These are phyloP conservation scores for Cryphonectria japonica DNA, from an alignment of 2,329 filamentous ascomycete species.

Conservation along the genomic window DNA sequence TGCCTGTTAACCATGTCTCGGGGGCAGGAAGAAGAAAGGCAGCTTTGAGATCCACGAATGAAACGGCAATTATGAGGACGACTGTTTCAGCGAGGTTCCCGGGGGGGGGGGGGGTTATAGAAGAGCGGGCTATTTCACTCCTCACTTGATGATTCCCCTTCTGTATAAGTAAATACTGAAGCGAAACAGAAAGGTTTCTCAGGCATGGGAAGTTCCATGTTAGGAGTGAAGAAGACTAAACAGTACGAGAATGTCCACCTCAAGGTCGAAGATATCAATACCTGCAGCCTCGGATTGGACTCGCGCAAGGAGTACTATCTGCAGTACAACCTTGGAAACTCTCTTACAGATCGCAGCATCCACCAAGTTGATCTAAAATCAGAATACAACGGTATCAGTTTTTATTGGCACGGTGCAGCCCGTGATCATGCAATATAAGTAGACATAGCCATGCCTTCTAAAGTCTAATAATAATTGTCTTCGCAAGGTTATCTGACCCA, in stretches of 20 bases:
- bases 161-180: too few species aligned
- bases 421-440: slow-evolving; percentile 14
- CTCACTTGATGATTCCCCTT: not conserved
- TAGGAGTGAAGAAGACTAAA: too few species aligned
- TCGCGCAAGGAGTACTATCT: not conserved
- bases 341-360: not conserved
- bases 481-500: not conserved
- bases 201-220: too few species aligned
- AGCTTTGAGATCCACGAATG: not conserved
- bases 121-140: not conserved
- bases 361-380: not conserved
- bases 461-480: slow-evolving; percentile 8
- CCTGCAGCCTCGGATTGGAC: not conserved
- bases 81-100: not conserved
- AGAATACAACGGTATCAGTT: not conserved
- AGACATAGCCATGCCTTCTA: slow-evolving; percentile 13
- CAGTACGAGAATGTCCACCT: too few species aligned
- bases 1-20: not conserved
- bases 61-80: not conserved
- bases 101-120: not conserved
- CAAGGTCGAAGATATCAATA: too few species aligned
- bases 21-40: not conserved
- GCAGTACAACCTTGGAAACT: not conserved
- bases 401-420: slow-evolving; percentile 5
- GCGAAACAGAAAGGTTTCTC: too few species aligned